Conservation (phyloP, 768 basidiomycete genomes). For the Mycena pura region DNA sequence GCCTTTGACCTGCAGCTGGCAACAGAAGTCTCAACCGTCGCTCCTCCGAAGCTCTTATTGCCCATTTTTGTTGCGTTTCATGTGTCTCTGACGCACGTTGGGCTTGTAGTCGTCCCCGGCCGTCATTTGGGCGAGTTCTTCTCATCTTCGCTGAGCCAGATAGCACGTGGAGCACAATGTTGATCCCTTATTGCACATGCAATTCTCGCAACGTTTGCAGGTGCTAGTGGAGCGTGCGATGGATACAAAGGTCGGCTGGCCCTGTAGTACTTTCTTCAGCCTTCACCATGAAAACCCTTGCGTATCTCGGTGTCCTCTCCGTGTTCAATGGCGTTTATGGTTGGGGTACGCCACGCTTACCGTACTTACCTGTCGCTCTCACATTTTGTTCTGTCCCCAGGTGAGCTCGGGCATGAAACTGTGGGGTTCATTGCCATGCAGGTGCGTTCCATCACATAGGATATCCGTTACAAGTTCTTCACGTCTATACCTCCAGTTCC, state of each 20-base stretch:
- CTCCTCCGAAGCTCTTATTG: no score
- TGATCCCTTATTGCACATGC: slow-evolving; percentile 1
- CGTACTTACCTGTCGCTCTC: no score
- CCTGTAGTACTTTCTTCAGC: background rate
- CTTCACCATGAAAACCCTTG: background rate
- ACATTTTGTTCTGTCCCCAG: no score
- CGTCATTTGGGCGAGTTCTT: background rate
- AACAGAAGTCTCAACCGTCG: no score
- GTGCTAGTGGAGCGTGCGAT: background rate
- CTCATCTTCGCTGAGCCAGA: background rate
- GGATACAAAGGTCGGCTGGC: background rate
- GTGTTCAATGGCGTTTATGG: slow-evolving; percentile 22
- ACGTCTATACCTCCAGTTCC: slow-evolving; percentile 42
- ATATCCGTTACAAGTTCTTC: background rate
- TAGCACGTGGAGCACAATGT: background rate
- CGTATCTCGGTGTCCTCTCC: background rate
- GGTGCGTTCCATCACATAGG: slow-evolving; percentile 27
- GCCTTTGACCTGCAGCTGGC: no score
- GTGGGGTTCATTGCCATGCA: slow-evolving; percentile 55
- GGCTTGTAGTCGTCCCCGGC: no score
- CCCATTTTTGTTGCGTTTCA: no score
- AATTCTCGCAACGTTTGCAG: background rate
- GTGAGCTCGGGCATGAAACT: slow-evolving; percentile 49
- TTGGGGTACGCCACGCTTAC: no score
- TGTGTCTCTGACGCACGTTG: slow-evolving; percentile 1